Base-by-base conservation (phyloP, 345 rosid species). In the Carallia pectinifolia region DNA sequence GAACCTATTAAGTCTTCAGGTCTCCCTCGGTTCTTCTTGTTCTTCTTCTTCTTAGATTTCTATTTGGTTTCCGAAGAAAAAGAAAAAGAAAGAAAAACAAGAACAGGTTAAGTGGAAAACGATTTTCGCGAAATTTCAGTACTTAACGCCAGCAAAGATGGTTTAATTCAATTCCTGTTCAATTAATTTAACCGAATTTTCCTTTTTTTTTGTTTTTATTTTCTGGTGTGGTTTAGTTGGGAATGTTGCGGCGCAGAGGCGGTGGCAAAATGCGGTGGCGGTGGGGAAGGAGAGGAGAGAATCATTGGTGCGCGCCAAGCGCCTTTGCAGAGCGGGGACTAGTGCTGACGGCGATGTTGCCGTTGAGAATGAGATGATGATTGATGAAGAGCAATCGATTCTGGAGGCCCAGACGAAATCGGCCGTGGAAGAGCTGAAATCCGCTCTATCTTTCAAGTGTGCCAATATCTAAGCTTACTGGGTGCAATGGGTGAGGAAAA, bases 251-350 rank as follows among this genome's bases (percentile, higher is more conserved):
- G 92, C 96, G n/a, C 87, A 84, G 37, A 82, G 87, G 86, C 82
- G 99, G 80, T 80, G 96, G 77, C 92, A 86, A 72, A 88, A 86
- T 77, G 98, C 99, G 7, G 88, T 85, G 52, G 84, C 90, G 1
- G 93, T 96, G 78, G 91, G 96, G 16, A 92, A 90, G 77, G 99
- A 96, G 77, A 84, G 93, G 76, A 85, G 98, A 70, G 98, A 96
- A 18, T 85, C 80, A 12, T 75, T 92, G 81, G 90, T 96, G 61
- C 88, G 95, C 7, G 96, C 97, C 0, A 96, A 92, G 85, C 85
- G 95, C 48, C 83, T 92, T 58, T 92, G 97, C 74, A 82, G 94
- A 83, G 89, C 77, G 23, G 95, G 97, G 65, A 81, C 88, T 66
- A 75, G 80, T 68, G 86, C 33, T 37, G 78, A 79, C 15, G 70